A percentile compares a stretch with the other conserved stretches of the same genome.
These are phyloP conservation scores for Sarcocystis neurona DNA, from an alignment of 169 alveolate species.

Conservation along the genomic window DNA sequence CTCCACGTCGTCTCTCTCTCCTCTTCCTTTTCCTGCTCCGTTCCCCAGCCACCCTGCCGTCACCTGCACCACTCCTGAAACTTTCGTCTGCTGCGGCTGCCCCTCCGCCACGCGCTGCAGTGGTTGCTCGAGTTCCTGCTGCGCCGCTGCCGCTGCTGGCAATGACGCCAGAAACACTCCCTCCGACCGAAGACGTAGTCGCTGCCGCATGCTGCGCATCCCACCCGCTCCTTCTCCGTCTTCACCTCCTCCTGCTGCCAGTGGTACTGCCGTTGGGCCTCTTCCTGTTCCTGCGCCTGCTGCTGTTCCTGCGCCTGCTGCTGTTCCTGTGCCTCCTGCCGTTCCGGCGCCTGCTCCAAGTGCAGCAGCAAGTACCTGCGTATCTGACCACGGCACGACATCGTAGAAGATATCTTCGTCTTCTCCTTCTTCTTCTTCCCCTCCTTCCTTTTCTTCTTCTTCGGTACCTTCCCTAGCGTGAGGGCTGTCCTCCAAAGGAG, in stretches of 20 bases:
- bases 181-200: too few species aligned
- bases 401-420: neutral
- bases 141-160: too few species aligned
- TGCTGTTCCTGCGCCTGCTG: too few species aligned
- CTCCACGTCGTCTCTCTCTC: too few species aligned
- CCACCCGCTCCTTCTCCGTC: too few species aligned
- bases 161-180: too few species aligned
- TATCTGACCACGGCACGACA: neutral
- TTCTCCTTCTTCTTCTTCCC: neutral
- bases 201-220: too few species aligned
- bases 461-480: neutral
- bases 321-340: too few species aligned
- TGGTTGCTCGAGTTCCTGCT: too few species aligned
- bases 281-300: too few species aligned
- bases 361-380: neutral
- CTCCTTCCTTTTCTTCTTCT: neutral
- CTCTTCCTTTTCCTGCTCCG: neutral
- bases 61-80: neutral
- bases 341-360: neutral
- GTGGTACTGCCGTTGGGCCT: too few species aligned
- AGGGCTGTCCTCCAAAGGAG: neutral
- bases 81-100: neutral
- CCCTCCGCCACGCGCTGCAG: neutral
- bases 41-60: neutral
- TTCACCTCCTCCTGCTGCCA: too few species aligned